Conservation (phyloP, 2,329 filamentous ascomycete species). For the Colletotrichum tamarilloi region DNA sequence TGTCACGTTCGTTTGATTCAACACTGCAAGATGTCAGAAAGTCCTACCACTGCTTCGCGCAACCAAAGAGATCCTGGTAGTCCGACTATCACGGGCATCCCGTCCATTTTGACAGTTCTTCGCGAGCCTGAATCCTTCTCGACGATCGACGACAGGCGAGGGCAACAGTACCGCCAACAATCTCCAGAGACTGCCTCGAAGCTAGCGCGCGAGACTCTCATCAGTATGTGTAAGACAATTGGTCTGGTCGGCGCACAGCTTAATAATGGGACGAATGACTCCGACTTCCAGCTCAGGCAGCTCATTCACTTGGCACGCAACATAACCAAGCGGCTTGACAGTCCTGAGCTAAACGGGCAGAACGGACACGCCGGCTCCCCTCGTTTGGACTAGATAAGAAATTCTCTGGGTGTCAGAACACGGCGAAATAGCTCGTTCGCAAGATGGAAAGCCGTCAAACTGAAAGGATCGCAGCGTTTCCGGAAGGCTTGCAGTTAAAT, state of each 20-base stretch:
- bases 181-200: constrained; percentile 30
- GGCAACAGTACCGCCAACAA: constrained; percentile 20
- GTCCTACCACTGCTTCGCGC: constrained; percentile 16
- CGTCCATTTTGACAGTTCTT: constrained; percentile 29
- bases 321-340: constrained; percentile 29
- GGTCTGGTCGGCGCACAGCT: constrained; percentile 28
- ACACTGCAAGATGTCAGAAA: constrained; percentile 20
- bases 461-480: background rate
- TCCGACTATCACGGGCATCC: constrained; percentile 26
- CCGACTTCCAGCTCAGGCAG: constrained; percentile 31
- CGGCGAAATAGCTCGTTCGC: background rate
- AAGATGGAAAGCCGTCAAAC: background rate
- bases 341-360: constrained; percentile 22
- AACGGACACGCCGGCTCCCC: constrained; percentile 15
- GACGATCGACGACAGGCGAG: constrained; percentile 18
- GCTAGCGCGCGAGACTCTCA: constrained; percentile 28
- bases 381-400: background rate
- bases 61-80: constrained; percentile 17
- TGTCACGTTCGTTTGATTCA: background rate
- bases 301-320: constrained; percentile 33
- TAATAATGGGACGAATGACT: constrained; percentile 33
- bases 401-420: too few species aligned
- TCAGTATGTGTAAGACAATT: constrained; percentile 33
- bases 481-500: background rate
- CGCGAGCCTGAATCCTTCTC: constrained; percentile 29